phyloP scores from a whole-genome alignment of 148 eudicot genomes.

The Limonium bicolor region DNA sequence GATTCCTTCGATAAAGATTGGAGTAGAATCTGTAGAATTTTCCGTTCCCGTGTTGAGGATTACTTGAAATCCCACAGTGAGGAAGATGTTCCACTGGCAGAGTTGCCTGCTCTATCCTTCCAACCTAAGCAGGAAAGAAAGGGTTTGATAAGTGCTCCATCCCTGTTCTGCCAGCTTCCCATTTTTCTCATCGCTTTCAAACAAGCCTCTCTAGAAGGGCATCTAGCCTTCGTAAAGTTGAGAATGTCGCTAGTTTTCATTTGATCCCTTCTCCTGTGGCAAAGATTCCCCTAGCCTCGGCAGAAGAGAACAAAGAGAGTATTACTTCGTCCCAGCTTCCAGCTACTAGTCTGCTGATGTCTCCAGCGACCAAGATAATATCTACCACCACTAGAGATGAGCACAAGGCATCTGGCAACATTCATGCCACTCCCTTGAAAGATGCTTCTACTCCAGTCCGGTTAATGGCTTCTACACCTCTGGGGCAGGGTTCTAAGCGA shows the following conservation, averaged over 20 bases:
- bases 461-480: slow-evolving; percentile 54
- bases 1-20: slow-evolving; percentile 16
- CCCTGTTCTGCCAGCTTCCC: slow-evolving; percentile 24
- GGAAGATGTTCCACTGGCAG: slow-evolving; percentile 70
- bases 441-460: slow-evolving; percentile 33
- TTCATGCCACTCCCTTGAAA: slow-evolving; percentile 31
- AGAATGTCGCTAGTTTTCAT: background rate
- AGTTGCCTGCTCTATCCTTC: slow-evolving; percentile 49
- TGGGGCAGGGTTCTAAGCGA: slow-evolving; percentile 32
- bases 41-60: slow-evolving; percentile 27
- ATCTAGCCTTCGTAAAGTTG: background rate
- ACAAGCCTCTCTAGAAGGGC: slow-evolving; percentile 27
- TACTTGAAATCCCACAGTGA: slow-evolving; percentile 30
- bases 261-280: background rate
- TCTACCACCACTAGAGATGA: slow-evolving; percentile 8
- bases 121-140: slow-evolving; percentile 12
- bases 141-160: slow-evolving; percentile 9
- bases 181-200: slow-evolving; percentile 34
- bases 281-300: background rate
- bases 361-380: background rate
- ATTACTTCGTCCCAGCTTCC: slow-evolving; percentile 14
- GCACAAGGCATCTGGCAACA: slow-evolving; percentile 1
- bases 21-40: slow-evolving; percentile 27
- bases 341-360: slow-evolving; percentile 20
- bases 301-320: slow-evolving; percentile 2